Evolutionary conservation across 768 basidiomycete genomes (phyloP).

Genomic region (Pleurotus tuoliensis): DNA sequence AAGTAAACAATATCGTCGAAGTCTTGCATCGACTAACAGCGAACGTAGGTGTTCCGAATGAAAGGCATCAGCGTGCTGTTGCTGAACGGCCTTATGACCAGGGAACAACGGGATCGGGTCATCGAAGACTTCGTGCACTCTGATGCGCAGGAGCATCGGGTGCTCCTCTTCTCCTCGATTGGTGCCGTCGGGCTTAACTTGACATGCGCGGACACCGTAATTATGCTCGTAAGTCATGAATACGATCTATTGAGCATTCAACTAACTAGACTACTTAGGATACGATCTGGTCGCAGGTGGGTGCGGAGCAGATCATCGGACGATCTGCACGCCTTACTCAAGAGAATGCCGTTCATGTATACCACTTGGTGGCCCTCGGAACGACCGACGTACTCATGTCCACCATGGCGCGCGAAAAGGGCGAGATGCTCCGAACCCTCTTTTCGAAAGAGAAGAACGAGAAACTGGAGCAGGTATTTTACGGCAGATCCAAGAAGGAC

Average conservation of each 20-base stretch:
- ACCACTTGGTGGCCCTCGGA: not conserved
- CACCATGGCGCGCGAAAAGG: not conserved
- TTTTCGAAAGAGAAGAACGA: not conserved
- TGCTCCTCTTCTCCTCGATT: slow-evolving; percentile 6
- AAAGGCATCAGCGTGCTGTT: not conserved
- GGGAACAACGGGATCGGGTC: not conserved
- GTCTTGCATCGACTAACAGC: not conserved
- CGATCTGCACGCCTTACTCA: slow-evolving; percentile 6
- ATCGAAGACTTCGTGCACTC: not conserved
- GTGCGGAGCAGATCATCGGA: slow-evolving; percentile 1
- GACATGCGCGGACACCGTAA: not conserved
- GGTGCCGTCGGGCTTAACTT: not conserved
- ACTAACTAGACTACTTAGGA: not conserved
- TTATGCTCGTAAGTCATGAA: not conserved
- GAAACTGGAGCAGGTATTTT: not conserved
- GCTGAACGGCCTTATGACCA: not conserved
- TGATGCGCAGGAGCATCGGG: not conserved
- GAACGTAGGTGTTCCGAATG: not conserved
- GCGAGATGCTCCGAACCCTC: not conserved
- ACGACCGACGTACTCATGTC: slow-evolving; percentile 10
- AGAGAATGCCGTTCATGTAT: slow-evolving; percentile 7
- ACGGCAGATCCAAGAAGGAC: not conserved
- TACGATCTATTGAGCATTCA: not conserved
- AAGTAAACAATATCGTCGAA: not conserved
- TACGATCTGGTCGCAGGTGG: slow-evolving; percentile 9